phyloP scores from a whole-genome alignment of 179 eudicot genomes.

The Spinacia oleracea region DNA sequence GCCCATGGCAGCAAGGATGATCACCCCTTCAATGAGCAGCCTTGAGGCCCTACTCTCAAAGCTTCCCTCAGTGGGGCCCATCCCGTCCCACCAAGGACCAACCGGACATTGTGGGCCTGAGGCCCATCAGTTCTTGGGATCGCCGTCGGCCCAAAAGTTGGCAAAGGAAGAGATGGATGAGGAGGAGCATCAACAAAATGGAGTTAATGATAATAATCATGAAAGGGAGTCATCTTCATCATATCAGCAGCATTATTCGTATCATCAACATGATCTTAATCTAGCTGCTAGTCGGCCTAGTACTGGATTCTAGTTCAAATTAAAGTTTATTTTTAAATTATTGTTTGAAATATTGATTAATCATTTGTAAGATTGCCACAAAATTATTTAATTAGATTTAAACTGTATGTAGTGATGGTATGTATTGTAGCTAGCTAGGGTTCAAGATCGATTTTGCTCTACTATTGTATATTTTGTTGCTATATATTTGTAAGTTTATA shows the following conservation, averaged over 20 bases:
- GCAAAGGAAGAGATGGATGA: conserved; percentile 60
- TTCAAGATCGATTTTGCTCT: conserved; percentile 11
- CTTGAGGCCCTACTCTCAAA: conserved; percentile 45
- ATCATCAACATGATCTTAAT: conserved; percentile 60
- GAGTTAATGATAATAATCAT: neutral
- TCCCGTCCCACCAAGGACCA: conserved; percentile 29
- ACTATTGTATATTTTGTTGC: conserved; percentile 17
- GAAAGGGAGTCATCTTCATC: conserved; percentile 48
- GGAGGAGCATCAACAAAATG: conserved; percentile 24
- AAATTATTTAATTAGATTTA: neutral
- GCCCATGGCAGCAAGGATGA: conserved; percentile 35
- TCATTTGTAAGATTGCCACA: neutral
- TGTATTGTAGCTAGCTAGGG: conserved; percentile 18
- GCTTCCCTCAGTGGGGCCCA: conserved; percentile 46
- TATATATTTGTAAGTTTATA: neutral
- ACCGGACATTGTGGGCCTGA: conserved; percentile 18
- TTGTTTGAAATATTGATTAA: neutral
- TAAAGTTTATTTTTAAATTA: neutral
- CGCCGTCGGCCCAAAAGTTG: conserved; percentile 40
- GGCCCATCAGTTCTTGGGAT: conserved; percentile 32
- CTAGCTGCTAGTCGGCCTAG: conserved; percentile 46
- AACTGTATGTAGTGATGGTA: neutral
- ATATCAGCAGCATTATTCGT: conserved; percentile 35
- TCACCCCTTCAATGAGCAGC: conserved; percentile 55
- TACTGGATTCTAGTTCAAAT: conserved; percentile 30